A percentile compares a stretch with the other conserved stretches of the same genome.
phyloP scores from a whole-genome alignment of 441 rosid genomes.

The Gossypium lobatum region DNA sequence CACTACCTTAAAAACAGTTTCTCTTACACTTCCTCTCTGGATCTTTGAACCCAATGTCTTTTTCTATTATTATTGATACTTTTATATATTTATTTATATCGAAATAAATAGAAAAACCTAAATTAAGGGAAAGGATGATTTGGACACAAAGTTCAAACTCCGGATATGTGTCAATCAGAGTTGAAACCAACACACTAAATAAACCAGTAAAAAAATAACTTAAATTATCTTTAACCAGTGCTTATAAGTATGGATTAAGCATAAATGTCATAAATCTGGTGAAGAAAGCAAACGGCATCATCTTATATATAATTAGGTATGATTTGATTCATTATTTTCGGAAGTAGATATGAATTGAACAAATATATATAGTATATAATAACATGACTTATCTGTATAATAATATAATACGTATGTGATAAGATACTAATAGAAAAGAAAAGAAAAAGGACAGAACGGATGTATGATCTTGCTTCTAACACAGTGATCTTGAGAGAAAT shows the following conservation, averaged over 20 bases:
- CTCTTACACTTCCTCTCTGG: slow-evolving; percentile 23
- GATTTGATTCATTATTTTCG: neutral
- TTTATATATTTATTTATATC: neutral
- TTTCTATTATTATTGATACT: neutral
- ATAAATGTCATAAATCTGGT: neutral
- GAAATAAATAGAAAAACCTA: no score
- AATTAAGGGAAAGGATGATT: no score
- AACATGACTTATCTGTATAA: neutral
- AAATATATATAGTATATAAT: neutral
- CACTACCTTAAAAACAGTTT: slow-evolving; percentile 16
- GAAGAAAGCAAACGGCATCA: neutral
- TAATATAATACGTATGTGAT: neutral
- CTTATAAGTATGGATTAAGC: neutral
- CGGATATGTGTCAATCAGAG: no score
- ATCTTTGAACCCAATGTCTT: slow-evolving; percentile 13
- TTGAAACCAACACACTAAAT: no score
- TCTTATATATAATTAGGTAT: neutral
- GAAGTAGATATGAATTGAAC: neutral
- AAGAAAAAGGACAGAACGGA: neutral
- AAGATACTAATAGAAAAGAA: neutral
- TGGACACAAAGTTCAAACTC: no score
- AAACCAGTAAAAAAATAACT: neutral
- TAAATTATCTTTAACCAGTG: neutral
- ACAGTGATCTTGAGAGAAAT: slow-evolving; percentile 10
- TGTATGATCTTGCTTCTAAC: slow-evolving; percentile 17